These are phyloP conservation scores for Thalassiosira mediterranea DNA, from an alignment of 352 stramenopile species.

Conservation along the genomic window DNA sequence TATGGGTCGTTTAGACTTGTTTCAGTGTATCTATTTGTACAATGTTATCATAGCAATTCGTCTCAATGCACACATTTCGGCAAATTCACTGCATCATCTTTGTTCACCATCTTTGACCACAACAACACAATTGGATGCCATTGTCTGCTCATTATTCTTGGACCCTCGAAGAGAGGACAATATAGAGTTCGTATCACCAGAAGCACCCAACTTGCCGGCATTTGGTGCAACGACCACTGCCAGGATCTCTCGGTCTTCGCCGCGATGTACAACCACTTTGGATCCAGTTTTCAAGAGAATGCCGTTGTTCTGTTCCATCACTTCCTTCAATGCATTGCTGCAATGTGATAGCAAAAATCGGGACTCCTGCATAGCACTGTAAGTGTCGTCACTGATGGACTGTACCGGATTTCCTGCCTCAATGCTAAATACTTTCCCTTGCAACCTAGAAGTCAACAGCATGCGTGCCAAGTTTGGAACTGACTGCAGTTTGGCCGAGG, in stretches of 20 bases:
- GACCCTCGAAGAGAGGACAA: too few species aligned
- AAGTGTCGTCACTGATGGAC: not conserved
- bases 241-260: conserved; percentile 19
- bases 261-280: conserved; percentile 32
- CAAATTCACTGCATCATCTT: too few species aligned
- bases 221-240: conserved; percentile 16
- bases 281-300: conserved; percentile 16
- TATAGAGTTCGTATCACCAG: too few species aligned
- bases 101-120: too few species aligned
- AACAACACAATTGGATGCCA: too few species aligned
- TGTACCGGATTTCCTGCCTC: not conserved
- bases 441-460: conserved; percentile 38
- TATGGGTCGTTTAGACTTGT: too few species aligned
- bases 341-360: not conserved
- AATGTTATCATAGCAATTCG: too few species aligned
- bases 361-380: not conserved
- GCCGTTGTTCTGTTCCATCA: not conserved
- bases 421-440: conserved; percentile 25
- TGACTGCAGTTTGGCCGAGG: not conserved
- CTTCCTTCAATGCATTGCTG: not conserved
- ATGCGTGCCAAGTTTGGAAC: conserved; percentile 17
- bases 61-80: too few species aligned
- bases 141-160: too few species aligned
- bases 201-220: not conserved
- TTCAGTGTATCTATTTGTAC: too few species aligned